Evolutionary conservation across 2,329 filamentous ascomycete genomes (phyloP).

Genomic region (Uncinocarpus reesii): DNA sequence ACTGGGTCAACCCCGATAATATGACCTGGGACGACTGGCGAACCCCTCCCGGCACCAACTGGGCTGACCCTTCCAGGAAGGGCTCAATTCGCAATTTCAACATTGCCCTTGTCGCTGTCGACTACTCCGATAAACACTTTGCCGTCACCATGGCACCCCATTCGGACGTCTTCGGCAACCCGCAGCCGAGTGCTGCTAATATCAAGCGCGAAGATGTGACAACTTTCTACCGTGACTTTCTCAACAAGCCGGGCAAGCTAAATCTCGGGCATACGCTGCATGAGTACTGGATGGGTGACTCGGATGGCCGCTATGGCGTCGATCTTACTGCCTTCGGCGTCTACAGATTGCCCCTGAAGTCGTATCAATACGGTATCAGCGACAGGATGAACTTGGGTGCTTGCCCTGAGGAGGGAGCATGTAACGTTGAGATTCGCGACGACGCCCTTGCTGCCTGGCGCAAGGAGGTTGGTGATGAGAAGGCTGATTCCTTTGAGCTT

Average conservation of each 20-base stretch:
- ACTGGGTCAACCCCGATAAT: constrained; percentile 18
- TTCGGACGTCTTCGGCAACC: constrained; percentile 16
- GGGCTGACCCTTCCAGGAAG: constrained; percentile 15
- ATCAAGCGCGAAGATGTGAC: constrained; percentile 14
- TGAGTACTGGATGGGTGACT: constrained; percentile 19
- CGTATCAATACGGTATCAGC: constrained; percentile 16
- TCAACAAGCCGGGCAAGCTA: constrained; percentile 17
- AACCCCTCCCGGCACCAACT: constrained; percentile 16
- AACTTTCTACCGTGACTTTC: constrained; percentile 16
- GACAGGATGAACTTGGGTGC: constrained; percentile 14
- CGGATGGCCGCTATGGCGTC: constrained; percentile 16
- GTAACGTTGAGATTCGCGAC: constrained; percentile 14
- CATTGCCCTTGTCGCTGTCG: constrained; percentile 17
- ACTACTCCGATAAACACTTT: constrained; percentile 15
- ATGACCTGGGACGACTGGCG: constrained; percentile 17
- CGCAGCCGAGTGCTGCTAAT: constrained; percentile 14
- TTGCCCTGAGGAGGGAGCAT: constrained; percentile 14
- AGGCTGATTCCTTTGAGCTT: constrained; percentile 16
- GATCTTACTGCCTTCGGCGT: constrained; percentile 17
- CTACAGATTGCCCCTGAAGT: constrained; percentile 14
- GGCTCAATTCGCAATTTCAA: constrained; percentile 18
- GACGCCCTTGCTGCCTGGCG: constrained; percentile 17
- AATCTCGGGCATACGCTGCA: constrained; percentile 17
- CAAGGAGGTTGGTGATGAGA: constrained; percentile 15
- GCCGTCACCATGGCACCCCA: constrained; percentile 12